These are phyloP conservation scores for Euryodendron excelsum DNA, from an alignment of 148 eudicot genomes.

Conservation along the genomic window DNA sequence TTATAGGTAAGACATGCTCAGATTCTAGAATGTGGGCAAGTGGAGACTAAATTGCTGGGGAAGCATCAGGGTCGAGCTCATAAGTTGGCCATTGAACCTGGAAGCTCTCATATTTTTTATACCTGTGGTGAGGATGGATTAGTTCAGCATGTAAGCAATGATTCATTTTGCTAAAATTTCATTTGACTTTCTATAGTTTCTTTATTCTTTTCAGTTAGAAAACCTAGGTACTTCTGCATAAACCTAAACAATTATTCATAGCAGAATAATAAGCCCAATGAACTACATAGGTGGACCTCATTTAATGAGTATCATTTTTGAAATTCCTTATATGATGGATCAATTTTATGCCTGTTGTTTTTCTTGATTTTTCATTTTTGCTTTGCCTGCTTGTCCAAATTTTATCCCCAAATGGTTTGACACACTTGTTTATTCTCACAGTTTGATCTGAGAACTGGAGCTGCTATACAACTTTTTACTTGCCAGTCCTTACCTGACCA, in stretches of 20 bases:
- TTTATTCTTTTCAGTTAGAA: neutral
- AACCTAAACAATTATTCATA: neutral
- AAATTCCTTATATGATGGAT: neutral
- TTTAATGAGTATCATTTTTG: neutral
- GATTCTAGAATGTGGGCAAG: slow-evolving; percentile 57
- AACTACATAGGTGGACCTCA: neutral
- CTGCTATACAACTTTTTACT: slow-evolving; percentile 72
- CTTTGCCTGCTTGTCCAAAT: neutral
- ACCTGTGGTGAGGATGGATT: slow-evolving; percentile 94
- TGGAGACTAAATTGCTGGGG: slow-evolving; percentile 62
- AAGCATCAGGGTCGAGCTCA: slow-evolving; percentile 74
- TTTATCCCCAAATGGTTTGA: slow-evolving; percentile 8
- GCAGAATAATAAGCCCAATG: neutral
- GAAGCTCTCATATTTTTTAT: slow-evolving; percentile 83
- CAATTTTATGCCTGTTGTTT: slow-evolving; percentile 7
- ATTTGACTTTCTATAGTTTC: neutral
- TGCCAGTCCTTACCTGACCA: slow-evolving; percentile 48
- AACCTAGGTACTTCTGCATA: neutral
- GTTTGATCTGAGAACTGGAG: slow-evolving; percentile 88
- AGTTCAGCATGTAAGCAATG: slow-evolving; percentile 72
- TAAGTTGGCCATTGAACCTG: slow-evolving; percentile 90
- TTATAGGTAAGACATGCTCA: slow-evolving; percentile 78
- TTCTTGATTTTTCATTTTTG: neutral
- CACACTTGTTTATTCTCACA: slow-evolving; percentile 33
- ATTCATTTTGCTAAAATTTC: slow-evolving; percentile 2